A percentile compares a stretch with the other conserved stretches of the same genome.
Evolutionary conservation across 116 monocot genomes (phyloP).

Genomic region (Zostera marina): DNA sequence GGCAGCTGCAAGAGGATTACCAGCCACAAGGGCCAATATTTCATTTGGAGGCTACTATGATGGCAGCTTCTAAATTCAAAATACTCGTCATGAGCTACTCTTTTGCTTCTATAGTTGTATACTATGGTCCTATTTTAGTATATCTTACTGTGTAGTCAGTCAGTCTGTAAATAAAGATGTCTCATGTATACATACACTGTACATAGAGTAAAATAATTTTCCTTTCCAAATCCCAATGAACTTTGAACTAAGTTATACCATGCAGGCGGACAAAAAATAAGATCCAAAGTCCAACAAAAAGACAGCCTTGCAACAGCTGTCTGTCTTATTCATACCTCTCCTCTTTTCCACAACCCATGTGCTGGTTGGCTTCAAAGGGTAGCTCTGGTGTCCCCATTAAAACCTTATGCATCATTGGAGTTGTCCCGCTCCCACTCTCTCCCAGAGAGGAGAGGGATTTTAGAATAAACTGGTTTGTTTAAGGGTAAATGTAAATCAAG

Average conservation of each 20-base stretch:
- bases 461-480: too few species aligned
- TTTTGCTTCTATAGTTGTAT: background rate
- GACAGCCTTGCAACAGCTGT: conserved; percentile 1
- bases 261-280: background rate
- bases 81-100: background rate
- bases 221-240: too few species aligned
- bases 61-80: conserved; percentile 10
- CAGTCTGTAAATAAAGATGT: too few species aligned
- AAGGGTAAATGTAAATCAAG: too few species aligned
- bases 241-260: background rate
- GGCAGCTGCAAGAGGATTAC: conserved; percentile 25
- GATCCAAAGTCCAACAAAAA: background rate
- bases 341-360: background rate
- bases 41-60: conserved; percentile 46
- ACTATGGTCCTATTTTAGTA: too few species aligned
- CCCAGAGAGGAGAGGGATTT: too few species aligned
- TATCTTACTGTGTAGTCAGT: too few species aligned
- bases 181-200: too few species aligned
- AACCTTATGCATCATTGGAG: too few species aligned
- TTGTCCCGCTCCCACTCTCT: too few species aligned
- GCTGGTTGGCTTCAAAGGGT: background rate
- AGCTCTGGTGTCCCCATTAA: too few species aligned
- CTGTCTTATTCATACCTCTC: background rate
- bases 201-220: too few species aligned
- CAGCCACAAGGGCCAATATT: conserved; percentile 29